phyloP scores from a whole-genome alignment of 208 protist genomes.

The Lotmaria passim region DNA sequence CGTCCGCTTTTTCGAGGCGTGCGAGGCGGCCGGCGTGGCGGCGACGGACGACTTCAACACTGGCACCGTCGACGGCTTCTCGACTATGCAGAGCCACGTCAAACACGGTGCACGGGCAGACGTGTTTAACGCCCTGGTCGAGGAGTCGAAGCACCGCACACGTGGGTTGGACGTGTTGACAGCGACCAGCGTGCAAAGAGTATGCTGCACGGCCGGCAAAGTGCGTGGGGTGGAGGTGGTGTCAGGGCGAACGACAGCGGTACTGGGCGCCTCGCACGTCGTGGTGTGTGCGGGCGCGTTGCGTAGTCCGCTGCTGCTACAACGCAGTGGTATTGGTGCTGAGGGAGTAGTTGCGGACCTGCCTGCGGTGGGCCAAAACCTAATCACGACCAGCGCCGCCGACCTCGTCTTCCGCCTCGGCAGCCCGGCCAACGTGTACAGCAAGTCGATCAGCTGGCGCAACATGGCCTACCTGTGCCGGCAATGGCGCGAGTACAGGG shows the following conservation, averaged over 20 bases:
- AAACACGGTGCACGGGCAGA: slow-evolving; percentile 47
- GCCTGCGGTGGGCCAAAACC: slow-evolving; percentile 57
- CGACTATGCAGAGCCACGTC: slow-evolving; percentile 59
- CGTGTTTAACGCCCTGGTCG: slow-evolving; percentile 60
- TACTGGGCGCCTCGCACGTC: slow-evolving; percentile 30
- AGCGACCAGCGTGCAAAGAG: slow-evolving; percentile 35
- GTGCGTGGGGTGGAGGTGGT: slow-evolving; percentile 36
- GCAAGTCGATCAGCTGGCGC: slow-evolving; percentile 70
- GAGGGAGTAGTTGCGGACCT: slow-evolving; percentile 46
- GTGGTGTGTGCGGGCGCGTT: slow-evolving; percentile 60
- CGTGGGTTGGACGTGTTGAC: slow-evolving; percentile 48
- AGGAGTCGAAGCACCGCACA: slow-evolving; percentile 26
- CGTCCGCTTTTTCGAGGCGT: slow-evolving; percentile 84
- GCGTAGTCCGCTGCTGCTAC: slow-evolving; percentile 61
- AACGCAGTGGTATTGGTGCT: slow-evolving; percentile 62
- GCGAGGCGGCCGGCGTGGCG: slow-evolving; percentile 68
- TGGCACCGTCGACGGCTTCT: slow-evolving; percentile 62
- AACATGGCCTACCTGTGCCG: slow-evolving; percentile 57
- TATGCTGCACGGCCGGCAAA: slow-evolving; percentile 34
- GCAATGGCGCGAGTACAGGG: slow-evolving; percentile 80
- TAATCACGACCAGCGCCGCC: slow-evolving; percentile 54
- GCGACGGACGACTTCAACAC: slow-evolving; percentile 57
- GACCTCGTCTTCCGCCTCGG: slow-evolving; percentile 61
- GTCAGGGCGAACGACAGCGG: neutral
- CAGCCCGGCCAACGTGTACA: slow-evolving; percentile 34